phyloP scores from a whole-genome alignment of 176 grass and related monocot species.

The Puya raimondii region DNA sequence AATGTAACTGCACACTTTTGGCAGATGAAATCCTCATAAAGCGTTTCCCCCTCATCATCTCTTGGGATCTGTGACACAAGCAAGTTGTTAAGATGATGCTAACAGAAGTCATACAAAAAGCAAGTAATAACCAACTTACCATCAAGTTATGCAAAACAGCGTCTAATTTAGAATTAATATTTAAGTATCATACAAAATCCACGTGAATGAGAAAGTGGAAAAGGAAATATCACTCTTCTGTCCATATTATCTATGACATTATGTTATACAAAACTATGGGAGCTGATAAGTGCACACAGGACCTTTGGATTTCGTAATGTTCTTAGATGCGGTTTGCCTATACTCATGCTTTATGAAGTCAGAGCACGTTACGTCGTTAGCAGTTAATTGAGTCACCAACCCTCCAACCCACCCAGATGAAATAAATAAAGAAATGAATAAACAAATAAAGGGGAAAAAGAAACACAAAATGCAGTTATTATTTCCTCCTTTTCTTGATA shows the following conservation, averaged over 20 bases:
- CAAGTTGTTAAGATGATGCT: constrained; percentile 2
- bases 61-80: constrained; percentile 53
- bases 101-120: background rate
- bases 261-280: background rate
- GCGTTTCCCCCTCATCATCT: constrained; percentile 83
- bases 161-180: background rate
- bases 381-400: background rate
- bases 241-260: background rate
- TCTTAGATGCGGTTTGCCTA: background rate
- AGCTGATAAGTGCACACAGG: background rate
- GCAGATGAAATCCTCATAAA: constrained; percentile 89
- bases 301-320: background rate
- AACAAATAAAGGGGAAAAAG: too few species aligned
- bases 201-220: background rate
- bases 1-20: constrained; percentile 62
- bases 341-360: background rate
- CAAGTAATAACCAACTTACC: background rate
- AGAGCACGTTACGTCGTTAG: background rate
- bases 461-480: too few species aligned
- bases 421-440: too few species aligned
- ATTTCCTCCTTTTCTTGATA: too few species aligned
- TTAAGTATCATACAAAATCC: background rate
- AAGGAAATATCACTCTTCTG: background rate
- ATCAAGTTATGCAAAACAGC: background rate
- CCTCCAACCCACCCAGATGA: too few species aligned